A percentile compares a stretch with the other conserved stretches of the same genome.
Conservation (phyloP, 2,329 filamentous ascomycete species). For the Fusarium sulawesiense region DNA sequence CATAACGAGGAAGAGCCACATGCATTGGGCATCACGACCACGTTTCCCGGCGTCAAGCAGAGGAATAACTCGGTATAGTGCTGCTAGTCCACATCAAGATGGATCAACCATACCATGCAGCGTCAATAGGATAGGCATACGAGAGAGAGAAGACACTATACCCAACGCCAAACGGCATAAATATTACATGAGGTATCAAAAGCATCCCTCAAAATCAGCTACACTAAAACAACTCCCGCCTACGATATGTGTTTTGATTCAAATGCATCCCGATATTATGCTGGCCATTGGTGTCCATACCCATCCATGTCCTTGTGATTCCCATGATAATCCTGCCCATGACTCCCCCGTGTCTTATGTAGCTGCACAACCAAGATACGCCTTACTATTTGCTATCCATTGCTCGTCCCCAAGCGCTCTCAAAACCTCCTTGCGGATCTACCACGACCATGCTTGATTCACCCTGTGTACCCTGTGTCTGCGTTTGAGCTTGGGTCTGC, state of each 20-base stretch:
- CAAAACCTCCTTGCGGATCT: slow-evolving; percentile 65
- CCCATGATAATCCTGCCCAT: slow-evolving; percentile 22
- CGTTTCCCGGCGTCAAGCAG: neutral
- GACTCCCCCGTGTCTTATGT: slow-evolving; percentile 31
- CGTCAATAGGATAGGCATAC: slow-evolving; percentile 1
- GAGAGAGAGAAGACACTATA: slow-evolving; percentile 29
- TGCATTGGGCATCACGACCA: neutral
- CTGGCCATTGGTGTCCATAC: slow-evolving; percentile 22
- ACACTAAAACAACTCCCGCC: slow-evolving; percentile 6
- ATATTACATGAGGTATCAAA: slow-evolving; percentile 36
- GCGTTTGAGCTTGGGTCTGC: slow-evolving; percentile 30
- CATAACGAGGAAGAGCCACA: neutral
- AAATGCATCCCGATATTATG: slow-evolving; percentile 32
- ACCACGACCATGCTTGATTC: slow-evolving; percentile 68
- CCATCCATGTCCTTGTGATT: slow-evolving; percentile 2
- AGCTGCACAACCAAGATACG: slow-evolving; percentile 21
- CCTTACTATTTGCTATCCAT: slow-evolving; percentile 45
- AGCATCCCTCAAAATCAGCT: slow-evolving; percentile 23
- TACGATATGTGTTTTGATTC: slow-evolving; percentile 31
- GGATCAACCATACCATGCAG: slow-evolving; percentile 1
- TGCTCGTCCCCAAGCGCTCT: slow-evolving; percentile 78
- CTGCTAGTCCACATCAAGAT: neutral
- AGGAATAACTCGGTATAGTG: neutral
- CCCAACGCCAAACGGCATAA: slow-evolving; percentile 41
- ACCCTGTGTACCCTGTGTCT: slow-evolving; percentile 28